Percentiles rank a stretch among this genome's conserved stretches.
Evolutionary conservation across 139 green algal species (phyloP).

Genomic region (Chlorella sp.): DNA sequence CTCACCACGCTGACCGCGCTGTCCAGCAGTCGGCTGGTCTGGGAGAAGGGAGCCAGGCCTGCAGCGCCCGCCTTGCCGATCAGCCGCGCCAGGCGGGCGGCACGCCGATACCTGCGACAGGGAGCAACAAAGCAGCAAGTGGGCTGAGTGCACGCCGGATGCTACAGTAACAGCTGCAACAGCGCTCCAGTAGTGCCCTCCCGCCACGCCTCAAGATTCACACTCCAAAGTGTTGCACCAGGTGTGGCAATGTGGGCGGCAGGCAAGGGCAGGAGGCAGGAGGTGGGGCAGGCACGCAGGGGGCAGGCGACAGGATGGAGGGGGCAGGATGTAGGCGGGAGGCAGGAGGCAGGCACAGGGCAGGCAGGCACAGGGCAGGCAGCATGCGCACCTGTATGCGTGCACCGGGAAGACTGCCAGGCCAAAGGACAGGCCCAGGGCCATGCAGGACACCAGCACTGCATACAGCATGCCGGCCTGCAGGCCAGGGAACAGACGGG

Average conservation of each 20-base stretch:
- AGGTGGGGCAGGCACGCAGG: no score
- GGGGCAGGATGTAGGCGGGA: no score
- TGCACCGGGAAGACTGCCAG: slow-evolving; percentile 11
- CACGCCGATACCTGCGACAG: not conserved
- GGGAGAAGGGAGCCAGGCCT: not conserved
- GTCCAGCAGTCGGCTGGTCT: not conserved
- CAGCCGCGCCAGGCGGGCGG: not conserved
- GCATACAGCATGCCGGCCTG: slow-evolving; percentile 5
- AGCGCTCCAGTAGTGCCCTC: no score
- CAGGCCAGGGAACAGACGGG: not conserved
- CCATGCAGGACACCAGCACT: not conserved
- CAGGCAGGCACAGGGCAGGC: no score
- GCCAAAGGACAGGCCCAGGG: slow-evolving; percentile 8
- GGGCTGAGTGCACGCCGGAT: no score
- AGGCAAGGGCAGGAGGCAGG: no score
- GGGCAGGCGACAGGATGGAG: no score
- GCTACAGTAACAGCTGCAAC: no score
- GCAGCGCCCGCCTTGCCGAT: not conserved
- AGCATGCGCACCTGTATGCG: not conserved
- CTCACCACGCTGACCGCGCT: not conserved
- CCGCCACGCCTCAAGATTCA: no score
- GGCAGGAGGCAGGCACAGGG: no score
- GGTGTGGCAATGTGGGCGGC: no score
- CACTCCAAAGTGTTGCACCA: not conserved
- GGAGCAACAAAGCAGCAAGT: not conserved